Evolutionary conservation across 371 early-diverging fungal genomes (phyloP), one percentile per base, ranked within the genome.

Genomic region (Choanephora cucurbitarum): DNA sequence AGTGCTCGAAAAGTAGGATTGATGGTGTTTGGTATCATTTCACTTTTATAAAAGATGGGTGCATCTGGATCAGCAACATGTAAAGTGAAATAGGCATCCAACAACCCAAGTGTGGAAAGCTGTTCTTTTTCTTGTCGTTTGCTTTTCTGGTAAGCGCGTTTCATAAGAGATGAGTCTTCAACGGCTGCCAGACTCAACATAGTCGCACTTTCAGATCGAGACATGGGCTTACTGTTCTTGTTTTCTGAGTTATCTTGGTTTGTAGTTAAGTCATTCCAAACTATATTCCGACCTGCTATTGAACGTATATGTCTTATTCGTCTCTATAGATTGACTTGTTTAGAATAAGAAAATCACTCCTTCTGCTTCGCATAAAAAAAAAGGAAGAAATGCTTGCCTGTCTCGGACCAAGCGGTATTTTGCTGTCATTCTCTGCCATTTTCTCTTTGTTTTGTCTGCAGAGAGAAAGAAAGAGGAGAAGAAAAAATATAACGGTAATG

Each of bases 291-390:
- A 53, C 66, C 75, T 42, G 57, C 62, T 18, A 78, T 50, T 18
- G 75, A 64, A 22, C 57, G 55, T 17, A 78, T 62, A 52, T 78
- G 79, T 45, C 79, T 58, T 66, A 78, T 70, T 50, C 79, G 69
- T 49, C 64, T 62, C 73, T 78, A 48, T 1, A 39, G 19, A 15
- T 4, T 5, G 46, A 33, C 28, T 34, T 24, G 8, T 18, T 31
- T 23, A 7, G 22, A 28, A n/a, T 46, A 24, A 43, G n/a, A n/a
- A n/a, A n/a, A n/a, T n/a, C n/a, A n/a, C n/a, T n/a, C n/a, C n/a
- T n/a, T n/a, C n/a, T n/a, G n/a, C n/a, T n/a, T n/a, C n/a, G n/a
- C n/a, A n/a, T n/a, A n/a, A n/a, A n/a, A n/a, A n/a, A n/a, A n/a
- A n/a, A n/a, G n/a, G n/a, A n/a, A n/a, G n/a, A n/a, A n/a, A n/a